These are phyloP conservation scores for Yamadazyma sp. DNA, from an alignment of 1,139 yeast genomes.

Conservation along the genomic window DNA sequence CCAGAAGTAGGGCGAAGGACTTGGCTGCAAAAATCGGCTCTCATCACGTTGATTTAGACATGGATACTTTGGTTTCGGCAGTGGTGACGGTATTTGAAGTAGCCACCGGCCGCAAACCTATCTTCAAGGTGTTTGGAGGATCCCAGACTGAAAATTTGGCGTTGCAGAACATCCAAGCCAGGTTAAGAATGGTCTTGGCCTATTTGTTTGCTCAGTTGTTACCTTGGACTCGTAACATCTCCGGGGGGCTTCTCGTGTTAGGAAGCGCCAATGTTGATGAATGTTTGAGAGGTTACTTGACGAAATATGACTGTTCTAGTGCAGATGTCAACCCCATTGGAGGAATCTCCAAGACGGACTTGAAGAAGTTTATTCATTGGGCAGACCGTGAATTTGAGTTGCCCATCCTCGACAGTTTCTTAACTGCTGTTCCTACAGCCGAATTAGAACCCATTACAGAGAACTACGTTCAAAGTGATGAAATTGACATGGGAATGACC, in stretches of 20 bases:
- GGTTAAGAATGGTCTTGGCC: conserved; percentile 91
- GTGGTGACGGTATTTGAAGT: conserved; percentile 76
- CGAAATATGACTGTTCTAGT: conserved; percentile 94
- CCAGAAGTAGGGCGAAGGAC: conserved; percentile 79
- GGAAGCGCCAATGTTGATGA: conserved; percentile 99
- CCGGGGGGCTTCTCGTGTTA: conserved; percentile 81
- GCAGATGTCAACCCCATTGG: conserved; percentile 98
- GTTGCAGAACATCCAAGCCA: conserved; percentile 91
- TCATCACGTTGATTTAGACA: conserved; percentile 86
- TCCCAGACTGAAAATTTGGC: conserved; percentile 88
- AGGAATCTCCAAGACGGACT: conserved; percentile 90
- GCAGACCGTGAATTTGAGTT: conserved; percentile 67
- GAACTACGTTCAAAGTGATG: conserved; percentile 92
- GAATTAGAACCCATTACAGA: conserved; percentile 95
- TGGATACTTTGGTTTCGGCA: conserved; percentile 79
- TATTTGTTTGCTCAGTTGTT: conserved; percentile 90
- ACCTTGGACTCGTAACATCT: conserved; percentile 84
- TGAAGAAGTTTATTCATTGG: conserved; percentile 81
- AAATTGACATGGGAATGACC: conserved; percentile 97
- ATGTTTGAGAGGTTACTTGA: conserved; percentile 88
- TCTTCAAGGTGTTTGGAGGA: conserved; percentile 92
- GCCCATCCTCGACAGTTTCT: conserved; percentile 75
- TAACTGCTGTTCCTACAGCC: conserved; percentile 94
- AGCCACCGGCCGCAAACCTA: conserved; percentile 87
- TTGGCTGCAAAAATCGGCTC: conserved; percentile 79